phyloP scores from a whole-genome alignment of 148 eudicot species.

The Rhododendron henanense region DNA sequence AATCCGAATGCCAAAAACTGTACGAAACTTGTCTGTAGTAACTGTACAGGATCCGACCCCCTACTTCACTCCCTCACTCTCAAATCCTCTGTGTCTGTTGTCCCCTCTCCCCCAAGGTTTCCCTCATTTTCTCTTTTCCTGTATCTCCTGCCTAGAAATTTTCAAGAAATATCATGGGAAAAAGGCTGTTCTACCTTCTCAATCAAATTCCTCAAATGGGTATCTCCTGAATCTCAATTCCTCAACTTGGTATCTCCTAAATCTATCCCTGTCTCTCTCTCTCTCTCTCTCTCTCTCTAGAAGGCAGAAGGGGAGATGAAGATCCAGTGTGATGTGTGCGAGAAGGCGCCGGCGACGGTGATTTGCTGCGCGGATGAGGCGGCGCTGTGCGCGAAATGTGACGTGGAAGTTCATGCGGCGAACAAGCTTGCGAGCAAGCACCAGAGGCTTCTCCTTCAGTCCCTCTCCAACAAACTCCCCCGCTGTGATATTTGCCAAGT shows the following conservation, averaged over 20 bases:
- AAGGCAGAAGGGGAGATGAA: slow-evolving; percentile 27
- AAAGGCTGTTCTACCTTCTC: neutral
- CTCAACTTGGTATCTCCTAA: neutral
- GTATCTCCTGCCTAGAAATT: neutral
- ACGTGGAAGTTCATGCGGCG: slow-evolving; percentile 87
- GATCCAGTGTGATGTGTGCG: slow-evolving; percentile 67
- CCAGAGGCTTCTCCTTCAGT: slow-evolving; percentile 72
- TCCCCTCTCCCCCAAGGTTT: neutral
- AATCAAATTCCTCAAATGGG: neutral
- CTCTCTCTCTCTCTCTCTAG: neutral
- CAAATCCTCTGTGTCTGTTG: neutral
- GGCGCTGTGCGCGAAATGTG: slow-evolving; percentile 82
- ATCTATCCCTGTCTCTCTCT: neutral
- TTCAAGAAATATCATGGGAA: neutral
- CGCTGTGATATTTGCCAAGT: slow-evolving; percentile 94
- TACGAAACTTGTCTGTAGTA: neutral
- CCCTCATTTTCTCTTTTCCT: neutral
- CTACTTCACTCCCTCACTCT: neutral
- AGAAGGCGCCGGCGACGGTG: slow-evolving; percentile 67
- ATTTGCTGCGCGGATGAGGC: slow-evolving; percentile 98
- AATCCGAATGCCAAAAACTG: too few species aligned
- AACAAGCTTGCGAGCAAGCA: slow-evolving; percentile 97
- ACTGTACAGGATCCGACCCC: neutral
- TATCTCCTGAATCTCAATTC: neutral
- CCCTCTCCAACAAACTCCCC: slow-evolving; percentile 73